Conservation (phyloP, 108 stramenopile species). For the Fistulifera pelliculosa region DNA sequence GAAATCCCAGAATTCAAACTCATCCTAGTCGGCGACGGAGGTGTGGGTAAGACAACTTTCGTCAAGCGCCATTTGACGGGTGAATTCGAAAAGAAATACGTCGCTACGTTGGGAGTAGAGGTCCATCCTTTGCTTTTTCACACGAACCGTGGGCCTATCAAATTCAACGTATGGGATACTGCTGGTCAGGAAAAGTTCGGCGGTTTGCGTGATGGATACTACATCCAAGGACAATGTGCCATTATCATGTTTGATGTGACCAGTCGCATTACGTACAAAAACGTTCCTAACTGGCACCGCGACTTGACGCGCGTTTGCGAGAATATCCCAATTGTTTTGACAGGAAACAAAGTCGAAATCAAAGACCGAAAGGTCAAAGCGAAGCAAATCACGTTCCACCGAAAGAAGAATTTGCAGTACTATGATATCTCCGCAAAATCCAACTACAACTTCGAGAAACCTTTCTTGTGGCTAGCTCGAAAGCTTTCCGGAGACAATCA, state of each 20-base stretch:
- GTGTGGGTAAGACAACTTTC: constrained; percentile 94
- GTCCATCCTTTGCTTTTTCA: constrained; percentile 96
- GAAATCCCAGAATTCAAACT: constrained; percentile 95
- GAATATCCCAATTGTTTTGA: constrained; percentile 97
- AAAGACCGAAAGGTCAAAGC: constrained; percentile 99
- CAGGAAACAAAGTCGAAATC: constrained; percentile 99
- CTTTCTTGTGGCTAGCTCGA: constrained; percentile 98
- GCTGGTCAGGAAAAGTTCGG: constrained; percentile 99
- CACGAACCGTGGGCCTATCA: constrained; percentile 98
- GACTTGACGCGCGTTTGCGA: constrained; percentile 98
- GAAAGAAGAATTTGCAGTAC: constrained; percentile 99
- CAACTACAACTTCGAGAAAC: constrained; percentile 99
- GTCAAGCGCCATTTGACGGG: constrained; percentile 99
- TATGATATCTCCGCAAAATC: constrained; percentile 99
- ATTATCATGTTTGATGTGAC: constrained; percentile 99
- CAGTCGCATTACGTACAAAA: constrained; percentile 98
- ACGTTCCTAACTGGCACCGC: constrained; percentile 99
- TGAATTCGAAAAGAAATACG: constrained; percentile 99
- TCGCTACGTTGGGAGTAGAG: constrained; percentile 91
- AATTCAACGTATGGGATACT: constrained; percentile 99
- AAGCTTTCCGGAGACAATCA: constrained; percentile 95
- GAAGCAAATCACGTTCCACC: constrained; percentile 99
- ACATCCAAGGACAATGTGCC: constrained; percentile 99
- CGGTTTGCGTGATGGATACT: constrained; percentile 95
- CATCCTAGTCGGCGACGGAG: constrained; percentile 99